Evolutionary conservation across 306 rosid genomes (phyloP).

Genomic region (Cicer pinnatifidum): DNA sequence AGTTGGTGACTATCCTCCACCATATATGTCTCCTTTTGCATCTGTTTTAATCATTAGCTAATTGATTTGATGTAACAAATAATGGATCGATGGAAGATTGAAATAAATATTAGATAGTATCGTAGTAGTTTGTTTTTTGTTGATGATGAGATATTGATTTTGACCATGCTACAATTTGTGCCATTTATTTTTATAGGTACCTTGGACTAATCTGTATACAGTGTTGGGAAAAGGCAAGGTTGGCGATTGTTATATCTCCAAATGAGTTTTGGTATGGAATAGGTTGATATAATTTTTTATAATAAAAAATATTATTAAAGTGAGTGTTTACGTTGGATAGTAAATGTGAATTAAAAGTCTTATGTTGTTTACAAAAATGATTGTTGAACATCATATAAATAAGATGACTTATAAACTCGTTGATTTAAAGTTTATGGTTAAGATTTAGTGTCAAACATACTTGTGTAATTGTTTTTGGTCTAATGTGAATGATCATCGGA

Average conservation of each 20-base stretch:
- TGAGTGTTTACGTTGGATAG: no score
- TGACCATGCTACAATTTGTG: neutral
- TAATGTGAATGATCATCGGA: no score
- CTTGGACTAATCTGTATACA: constrained; percentile 37
- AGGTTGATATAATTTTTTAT: neutral
- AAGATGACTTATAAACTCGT: no score
- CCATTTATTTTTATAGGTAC: constrained; percentile 30
- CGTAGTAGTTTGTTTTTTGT: constrained; percentile 30
- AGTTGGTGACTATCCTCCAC: constrained; percentile 53
- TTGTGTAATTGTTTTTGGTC: no score
- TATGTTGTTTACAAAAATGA: no score
- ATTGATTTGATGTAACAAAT: constrained; percentile 40
- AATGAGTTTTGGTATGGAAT: neutral
- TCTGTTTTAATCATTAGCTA: constrained; percentile 24
- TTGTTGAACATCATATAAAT: no score
- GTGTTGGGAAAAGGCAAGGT: neutral
- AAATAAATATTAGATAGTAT: neutral
- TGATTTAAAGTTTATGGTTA: no score
- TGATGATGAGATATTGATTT: constrained; percentile 1
- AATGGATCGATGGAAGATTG: constrained; percentile 13
- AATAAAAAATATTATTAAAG: no score
- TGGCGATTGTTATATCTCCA: neutral
- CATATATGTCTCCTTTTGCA: constrained; percentile 54
- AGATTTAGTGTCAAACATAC: no score
- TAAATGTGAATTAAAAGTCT: no score